These are phyloP conservation scores for Aspergillus carbonarius DNA, from an alignment of 2,329 filamentous ascomycete genomes.

Conservation along the genomic window DNA sequence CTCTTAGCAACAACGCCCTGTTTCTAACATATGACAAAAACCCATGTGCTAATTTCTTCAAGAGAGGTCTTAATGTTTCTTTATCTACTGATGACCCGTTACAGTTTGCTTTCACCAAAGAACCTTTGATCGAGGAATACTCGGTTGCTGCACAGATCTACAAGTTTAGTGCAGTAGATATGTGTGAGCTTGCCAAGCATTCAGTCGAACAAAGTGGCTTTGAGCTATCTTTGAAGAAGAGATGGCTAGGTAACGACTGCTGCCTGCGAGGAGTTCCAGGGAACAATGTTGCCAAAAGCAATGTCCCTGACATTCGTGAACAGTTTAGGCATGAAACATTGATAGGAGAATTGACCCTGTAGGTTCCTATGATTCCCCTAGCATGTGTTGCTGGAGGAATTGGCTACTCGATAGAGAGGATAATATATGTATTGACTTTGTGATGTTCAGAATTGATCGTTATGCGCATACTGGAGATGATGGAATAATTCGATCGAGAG, in stretches of 20 bases:
- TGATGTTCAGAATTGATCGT: background rate
- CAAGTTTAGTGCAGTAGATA: constrained; percentile 93
- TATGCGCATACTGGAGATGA: background rate
- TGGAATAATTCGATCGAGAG: background rate
- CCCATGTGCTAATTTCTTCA: constrained; percentile 93
- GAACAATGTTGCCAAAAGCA: constrained; percentile 93
- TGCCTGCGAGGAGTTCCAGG: constrained; percentile 75
- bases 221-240: constrained; percentile 81
- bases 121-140: constrained; percentile 96
- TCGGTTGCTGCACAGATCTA: constrained; percentile 98
- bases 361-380: constrained; percentile 30
- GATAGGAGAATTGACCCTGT: constrained; percentile 81
- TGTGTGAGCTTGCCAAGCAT: constrained; percentile 97
- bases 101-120: constrained; percentile 98
- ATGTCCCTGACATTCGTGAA: constrained; percentile 89
- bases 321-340: constrained; percentile 87
- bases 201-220: constrained; percentile 94
- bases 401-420: background rate
- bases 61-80: constrained; percentile 90
- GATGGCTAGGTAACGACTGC: constrained; percentile 83
- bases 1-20: constrained; percentile 93
- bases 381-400: background rate
- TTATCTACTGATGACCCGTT: constrained; percentile 94
- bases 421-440: background rate
- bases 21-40: constrained; percentile 97